These are phyloP conservation scores for Lasiodiplodia citricola DNA, from an alignment of 2,329 filamentous ascomycete species.

Conservation along the genomic window DNA sequence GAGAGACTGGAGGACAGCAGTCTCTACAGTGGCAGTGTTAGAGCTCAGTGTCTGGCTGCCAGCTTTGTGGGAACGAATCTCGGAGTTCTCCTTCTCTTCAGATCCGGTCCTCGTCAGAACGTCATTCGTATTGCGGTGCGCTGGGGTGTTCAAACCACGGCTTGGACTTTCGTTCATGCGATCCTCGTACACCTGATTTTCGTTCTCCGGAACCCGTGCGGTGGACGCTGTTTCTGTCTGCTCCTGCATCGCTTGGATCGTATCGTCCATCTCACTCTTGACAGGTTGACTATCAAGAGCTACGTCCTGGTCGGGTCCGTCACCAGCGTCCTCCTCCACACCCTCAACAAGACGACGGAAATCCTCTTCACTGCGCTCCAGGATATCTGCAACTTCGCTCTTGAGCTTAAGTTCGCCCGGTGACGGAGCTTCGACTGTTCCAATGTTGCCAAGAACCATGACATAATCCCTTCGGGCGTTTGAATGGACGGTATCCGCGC, in stretches of 20 bases:
- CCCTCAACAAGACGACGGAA: slow-evolving; percentile 21
- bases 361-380: slow-evolving; percentile 4
- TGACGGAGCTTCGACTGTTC: background rate
- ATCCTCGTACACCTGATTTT: background rate
- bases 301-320: background rate
- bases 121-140: background rate
- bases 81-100: slow-evolving; percentile 8
- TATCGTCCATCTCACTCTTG: background rate
- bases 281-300: background rate
- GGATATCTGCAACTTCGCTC: background rate
- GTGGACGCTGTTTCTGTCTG: background rate
- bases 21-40: background rate
- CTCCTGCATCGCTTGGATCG: background rate
- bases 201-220: background rate
- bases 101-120: background rate
- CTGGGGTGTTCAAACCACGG: background rate
- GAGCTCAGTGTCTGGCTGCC: background rate
- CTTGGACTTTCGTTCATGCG: background rate
- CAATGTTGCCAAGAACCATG: slow-evolving; percentile 38
- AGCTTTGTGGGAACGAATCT: background rate
- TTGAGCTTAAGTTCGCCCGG: background rate
- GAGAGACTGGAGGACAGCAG: background rate
- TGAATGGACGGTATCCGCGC: slow-evolving; percentile 51
- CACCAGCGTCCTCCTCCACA: background rate
- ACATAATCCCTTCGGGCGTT: slow-evolving; percentile 47